Conservation (phyloP, 2,329 filamentous ascomycete species). For the Cercospora berteroae region DNA sequence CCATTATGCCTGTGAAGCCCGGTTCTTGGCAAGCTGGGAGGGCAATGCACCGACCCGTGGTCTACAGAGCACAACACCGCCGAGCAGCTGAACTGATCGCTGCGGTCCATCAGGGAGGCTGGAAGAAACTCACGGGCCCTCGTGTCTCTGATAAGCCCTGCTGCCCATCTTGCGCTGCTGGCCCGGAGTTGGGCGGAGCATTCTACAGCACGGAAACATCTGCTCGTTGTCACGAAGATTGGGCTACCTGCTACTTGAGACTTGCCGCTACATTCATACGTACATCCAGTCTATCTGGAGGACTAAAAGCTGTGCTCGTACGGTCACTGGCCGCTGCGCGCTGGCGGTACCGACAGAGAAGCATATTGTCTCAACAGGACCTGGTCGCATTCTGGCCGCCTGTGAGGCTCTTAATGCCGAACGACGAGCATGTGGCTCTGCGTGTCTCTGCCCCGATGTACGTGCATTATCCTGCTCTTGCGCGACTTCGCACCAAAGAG, state of each 20-base stretch:
- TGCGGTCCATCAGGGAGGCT: not conserved
- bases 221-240: not conserved
- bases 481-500: not conserved
- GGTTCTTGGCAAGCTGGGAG: not conserved
- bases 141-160: not conserved
- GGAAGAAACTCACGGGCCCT: not conserved
- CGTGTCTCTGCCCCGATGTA: not conserved
- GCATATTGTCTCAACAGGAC: not conserved
- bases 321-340: not conserved
- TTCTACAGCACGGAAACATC: not conserved
- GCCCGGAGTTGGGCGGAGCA: not conserved
- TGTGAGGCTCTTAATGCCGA: not conserved
- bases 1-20: not conserved
- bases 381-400: not conserved
- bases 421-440: not conserved
- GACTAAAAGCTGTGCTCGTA: not conserved
- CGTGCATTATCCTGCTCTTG: not conserved
- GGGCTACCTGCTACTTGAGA: not conserved
- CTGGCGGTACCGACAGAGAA: not conserved
- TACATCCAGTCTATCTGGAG: not conserved
- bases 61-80: not conserved
- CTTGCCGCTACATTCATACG: not conserved
- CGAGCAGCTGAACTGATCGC: not conserved
- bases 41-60: not conserved
- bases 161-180: not conserved